Evolutionary conservation across 2,329 filamentous ascomycete species (phyloP), one percentile per base, ranked within the genome.

Genomic region (Aspergillus alliaceus): DNA sequence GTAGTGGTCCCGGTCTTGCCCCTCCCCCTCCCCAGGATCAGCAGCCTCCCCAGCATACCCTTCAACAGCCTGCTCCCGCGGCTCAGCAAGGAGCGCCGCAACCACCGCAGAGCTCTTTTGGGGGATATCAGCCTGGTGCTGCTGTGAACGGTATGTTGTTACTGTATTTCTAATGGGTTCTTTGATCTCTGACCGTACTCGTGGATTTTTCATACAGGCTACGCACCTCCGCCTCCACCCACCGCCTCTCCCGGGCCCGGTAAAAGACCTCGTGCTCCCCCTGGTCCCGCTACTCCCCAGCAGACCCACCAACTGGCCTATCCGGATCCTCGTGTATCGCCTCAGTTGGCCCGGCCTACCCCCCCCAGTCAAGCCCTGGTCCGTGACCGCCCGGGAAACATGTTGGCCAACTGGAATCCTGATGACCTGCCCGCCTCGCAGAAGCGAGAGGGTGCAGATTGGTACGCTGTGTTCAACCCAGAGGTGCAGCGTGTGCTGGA

Each of bases 391-490:
- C 84, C 86, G 18, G 85, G 85, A 58, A 90, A 90, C 67, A 85
- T 89, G 53, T 83, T 97, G 27, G 90, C 90, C 51, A 93, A 98
- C 64, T 84, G 97, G 59, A 91, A 96, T 66, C 86, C 90, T 6
- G 92, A 97, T 59, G 86, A 91, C 59, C 83, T 98, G 39, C 91
- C 93, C 29, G 85, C 89, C 1, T 88, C 92, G 66, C 86, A 92
- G 62, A 98, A 98, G 83, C 93, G 93, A 72, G 90, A 91, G 56
- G 90, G 91, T 29, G 81, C 85, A 44, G 95, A 98, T 73, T 99
- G 95, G 95, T 96, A 96, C 72, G 93, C 91, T 44, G 90, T 98
- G 63, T 99, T 97, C 83, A 97, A 99, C 77, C 92, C 93, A 44
- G 86, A 89, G 57, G 90, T 97, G 35, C 91, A 90, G 61, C 91